These are phyloP conservation scores for Camellia granthamiana DNA, from an alignment of 148 eudicot species.

Conservation along the genomic window DNA sequence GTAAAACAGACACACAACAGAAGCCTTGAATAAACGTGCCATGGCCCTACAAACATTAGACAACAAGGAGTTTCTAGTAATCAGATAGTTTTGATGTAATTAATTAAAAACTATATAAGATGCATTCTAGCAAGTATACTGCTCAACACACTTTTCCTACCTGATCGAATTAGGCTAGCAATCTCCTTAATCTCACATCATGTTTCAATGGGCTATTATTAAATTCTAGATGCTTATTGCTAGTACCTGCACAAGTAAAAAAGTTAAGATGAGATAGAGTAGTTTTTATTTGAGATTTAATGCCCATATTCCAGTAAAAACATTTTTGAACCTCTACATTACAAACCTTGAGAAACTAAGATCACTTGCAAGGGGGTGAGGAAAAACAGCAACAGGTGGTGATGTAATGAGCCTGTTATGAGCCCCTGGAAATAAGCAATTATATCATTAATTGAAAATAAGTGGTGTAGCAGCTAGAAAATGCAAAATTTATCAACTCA, in stretches of 20 bases:
- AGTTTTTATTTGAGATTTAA: not conserved
- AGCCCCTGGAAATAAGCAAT: too few species aligned
- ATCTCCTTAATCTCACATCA: too few species aligned
- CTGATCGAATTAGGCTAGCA: not conserved
- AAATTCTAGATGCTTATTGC: conserved; percentile 35
- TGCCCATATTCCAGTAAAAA: not conserved
- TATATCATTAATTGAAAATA: too few species aligned
- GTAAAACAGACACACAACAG: not conserved
- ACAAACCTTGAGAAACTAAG: too few species aligned
- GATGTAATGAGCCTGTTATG: too few species aligned
- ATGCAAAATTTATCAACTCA: not conserved
- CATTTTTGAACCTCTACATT: too few species aligned
- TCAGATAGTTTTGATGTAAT: not conserved
- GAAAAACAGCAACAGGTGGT: too few species aligned
- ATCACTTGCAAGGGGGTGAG: too few species aligned
- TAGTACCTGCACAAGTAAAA: conserved; percentile 55
- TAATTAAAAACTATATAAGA: not conserved
- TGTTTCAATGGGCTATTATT: too few species aligned
- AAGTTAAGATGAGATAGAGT: not conserved
- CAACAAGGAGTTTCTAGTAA: not conserved
- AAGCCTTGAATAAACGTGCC: not conserved
- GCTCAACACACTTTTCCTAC: not conserved
- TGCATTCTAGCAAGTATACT: not conserved
- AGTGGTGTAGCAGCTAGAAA: too few species aligned
- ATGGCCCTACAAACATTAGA: not conserved